Base-by-base conservation (phyloP, 768 basidiomycete genomes). In the Cantharellus anzutake region DNA sequence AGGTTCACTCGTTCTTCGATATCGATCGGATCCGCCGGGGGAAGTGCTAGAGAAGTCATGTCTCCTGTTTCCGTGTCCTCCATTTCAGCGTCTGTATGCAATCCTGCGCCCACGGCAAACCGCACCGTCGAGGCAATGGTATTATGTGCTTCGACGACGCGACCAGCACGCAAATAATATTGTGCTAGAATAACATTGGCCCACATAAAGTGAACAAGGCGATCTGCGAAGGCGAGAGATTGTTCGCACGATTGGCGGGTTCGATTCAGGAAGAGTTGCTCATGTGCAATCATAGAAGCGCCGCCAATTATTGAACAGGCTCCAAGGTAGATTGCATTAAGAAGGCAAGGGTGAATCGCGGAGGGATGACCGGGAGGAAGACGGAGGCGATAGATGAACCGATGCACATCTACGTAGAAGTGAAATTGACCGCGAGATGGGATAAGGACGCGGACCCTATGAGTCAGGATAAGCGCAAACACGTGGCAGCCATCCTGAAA, bases 241-340 rank as follows among this genome's bases (percentile, higher is more conserved):
- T 29, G 1, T 39, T 56, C 40, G 34, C 60, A 37, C 44, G 60
- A 34, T 37, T 34, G 35, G 37, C 61, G 41, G 5, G 41, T 57
- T 1, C 52, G 51, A 2, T 5, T 42, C 1, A 62, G 51, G 42
- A 62, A 62, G 5, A 56, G 11, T 39, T 53, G 48, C n/a, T 62
- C 60, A 50, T 55, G 53, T 4, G 20, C n/a, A 20, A 55, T 50
- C 4, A 53, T 44, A 20, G 56, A n/a, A 3, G 61, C 58, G 35
- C 52, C 52, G 37, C 56, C 56, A 7, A 56, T 55, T 42, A 52
- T 57, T 34, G 51, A 40, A 34, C 62, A 63, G 4, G 62, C 62
- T 37, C 57, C 40, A 5, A 63, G 42, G 39, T 42, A 63, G 3
- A 63, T 62, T n/a, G 56, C 62, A 42, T 63, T 63, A 29, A 63